Conservation (phyloP, 441 rosid genomes). For the Arabidopsis lyrata region DNA sequence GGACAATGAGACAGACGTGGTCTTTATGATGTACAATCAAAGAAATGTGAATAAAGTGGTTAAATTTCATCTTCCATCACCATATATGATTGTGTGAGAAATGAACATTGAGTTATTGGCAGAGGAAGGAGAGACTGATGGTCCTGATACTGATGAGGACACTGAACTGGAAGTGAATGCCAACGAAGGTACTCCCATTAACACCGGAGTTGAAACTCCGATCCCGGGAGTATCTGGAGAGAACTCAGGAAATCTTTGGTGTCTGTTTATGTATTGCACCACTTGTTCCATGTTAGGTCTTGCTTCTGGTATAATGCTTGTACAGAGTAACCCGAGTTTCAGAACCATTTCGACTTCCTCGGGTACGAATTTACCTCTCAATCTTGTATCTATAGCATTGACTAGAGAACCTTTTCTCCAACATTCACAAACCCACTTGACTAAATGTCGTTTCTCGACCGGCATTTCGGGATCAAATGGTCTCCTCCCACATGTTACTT, state of each 20-base stretch:
- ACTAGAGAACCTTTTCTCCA: slow-evolving; percentile 20
- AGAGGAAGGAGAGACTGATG: slow-evolving; percentile 29
- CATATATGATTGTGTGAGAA: slow-evolving; percentile 41
- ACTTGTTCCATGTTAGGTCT: slow-evolving; percentile 41
- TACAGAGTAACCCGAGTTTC: slow-evolving; percentile 55
- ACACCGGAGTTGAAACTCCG: slow-evolving; percentile 23
- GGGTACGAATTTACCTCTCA: background rate
- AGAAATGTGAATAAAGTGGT: slow-evolving; percentile 2
- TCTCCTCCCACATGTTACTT: slow-evolving; percentile 35
- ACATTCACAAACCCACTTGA: slow-evolving; percentile 39
- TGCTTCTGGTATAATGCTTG: slow-evolving; percentile 47
- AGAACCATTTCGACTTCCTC: slow-evolving; percentile 30
- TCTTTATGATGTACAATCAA: slow-evolving; percentile 5
- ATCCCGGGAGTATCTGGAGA: slow-evolving; percentile 43
- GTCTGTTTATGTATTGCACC: slow-evolving; percentile 40
- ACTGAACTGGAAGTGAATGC: slow-evolving; percentile 25
- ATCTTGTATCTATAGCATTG: slow-evolving; percentile 22
- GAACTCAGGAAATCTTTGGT: slow-evolving; percentile 13
- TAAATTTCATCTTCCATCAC: slow-evolving; percentile 42
- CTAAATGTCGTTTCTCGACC: background rate
- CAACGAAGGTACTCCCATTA: slow-evolving; percentile 37
- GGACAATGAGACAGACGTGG: background rate
- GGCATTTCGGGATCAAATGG: slow-evolving; percentile 29
- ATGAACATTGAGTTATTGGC: slow-evolving; percentile 39
- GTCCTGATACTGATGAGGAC: slow-evolving; percentile 28